Evolutionary conservation across 2,329 filamentous ascomycete genomes (phyloP).

Genomic region (Gliomastix tumulicola): DNA sequence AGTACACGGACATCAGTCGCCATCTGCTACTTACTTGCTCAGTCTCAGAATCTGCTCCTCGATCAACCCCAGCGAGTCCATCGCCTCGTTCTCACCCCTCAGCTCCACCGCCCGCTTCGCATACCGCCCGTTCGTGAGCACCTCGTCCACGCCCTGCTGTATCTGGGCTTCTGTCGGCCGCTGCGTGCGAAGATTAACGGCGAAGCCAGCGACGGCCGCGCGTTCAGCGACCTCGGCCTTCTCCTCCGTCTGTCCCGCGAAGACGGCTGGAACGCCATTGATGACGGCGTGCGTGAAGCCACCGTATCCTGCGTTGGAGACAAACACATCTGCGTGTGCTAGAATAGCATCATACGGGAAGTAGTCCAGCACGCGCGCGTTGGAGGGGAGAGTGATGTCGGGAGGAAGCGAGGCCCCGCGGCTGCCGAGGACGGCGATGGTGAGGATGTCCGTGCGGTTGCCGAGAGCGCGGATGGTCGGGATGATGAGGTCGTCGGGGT

Average conservation of each 20-base stretch:
- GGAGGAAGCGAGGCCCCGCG: constrained; percentile 1
- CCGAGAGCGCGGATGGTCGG: constrained; percentile 35
- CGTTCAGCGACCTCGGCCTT: constrained; percentile 9
- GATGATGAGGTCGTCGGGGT: constrained; percentile 31
- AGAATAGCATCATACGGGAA: constrained; percentile 32
- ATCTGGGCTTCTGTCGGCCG: constrained; percentile 8
- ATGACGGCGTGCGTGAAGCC: constrained; percentile 28
- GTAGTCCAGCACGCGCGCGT: constrained; percentile 30
- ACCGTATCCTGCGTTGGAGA: constrained; percentile 33
- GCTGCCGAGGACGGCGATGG: constrained; percentile 21
- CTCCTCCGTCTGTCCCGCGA: constrained; percentile 23
- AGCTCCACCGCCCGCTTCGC: constrained; percentile 10
- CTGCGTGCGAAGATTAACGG: not conserved
- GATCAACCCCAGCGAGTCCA: not conserved
- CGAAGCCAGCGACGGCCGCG: not conserved
- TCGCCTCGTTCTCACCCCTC: constrained; percentile 7
- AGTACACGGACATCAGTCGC: too few relatives aligned
- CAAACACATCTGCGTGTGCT: constrained; percentile 27
- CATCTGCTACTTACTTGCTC: too few relatives aligned
- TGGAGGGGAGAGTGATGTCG: constrained; percentile 18
- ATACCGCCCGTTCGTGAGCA: constrained; percentile 9
- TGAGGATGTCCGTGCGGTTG: constrained; percentile 25
- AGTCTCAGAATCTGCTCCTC: too few relatives aligned
- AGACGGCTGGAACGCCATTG: constrained; percentile 30
- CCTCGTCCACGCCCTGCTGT: constrained; percentile 7